These are phyloP conservation scores for Daphne laureola DNA, from an alignment of 441 rosid genomes.

Conservation along the genomic window DNA sequence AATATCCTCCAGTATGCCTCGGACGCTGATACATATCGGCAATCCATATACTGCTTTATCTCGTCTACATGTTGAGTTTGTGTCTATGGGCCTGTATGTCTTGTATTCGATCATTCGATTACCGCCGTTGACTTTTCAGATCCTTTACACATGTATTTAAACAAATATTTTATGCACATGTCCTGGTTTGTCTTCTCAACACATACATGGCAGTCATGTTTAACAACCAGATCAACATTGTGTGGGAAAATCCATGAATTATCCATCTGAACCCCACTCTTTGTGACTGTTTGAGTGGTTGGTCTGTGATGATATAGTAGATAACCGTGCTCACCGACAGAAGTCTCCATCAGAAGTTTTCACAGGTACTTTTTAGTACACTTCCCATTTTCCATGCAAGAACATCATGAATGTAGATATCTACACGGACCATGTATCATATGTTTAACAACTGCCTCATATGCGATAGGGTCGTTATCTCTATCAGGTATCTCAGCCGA, in stretches of 20 bases:
- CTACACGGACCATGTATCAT: constrained; percentile 20
- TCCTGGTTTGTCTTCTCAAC: not conserved
- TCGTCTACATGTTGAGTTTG: not conserved
- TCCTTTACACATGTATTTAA: not conserved
- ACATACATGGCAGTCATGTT: not conserved
- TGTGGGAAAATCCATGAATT: not conserved
- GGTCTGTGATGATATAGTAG: too few species aligned
- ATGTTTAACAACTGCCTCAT: not conserved
- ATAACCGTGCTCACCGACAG: too few species aligned
- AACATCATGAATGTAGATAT: accelerated
- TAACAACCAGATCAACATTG: not conserved
- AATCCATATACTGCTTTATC: not conserved
- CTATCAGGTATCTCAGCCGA: constrained; percentile 2
- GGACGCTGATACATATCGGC: not conserved
- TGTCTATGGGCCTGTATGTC: not conserved
- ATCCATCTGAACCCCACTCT: not conserved
- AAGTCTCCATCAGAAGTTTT: too few species aligned
- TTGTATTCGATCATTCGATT: not conserved
- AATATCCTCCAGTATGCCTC: not conserved
- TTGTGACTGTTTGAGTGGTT: not conserved
- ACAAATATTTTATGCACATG: not conserved
- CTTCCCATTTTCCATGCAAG: not conserved
- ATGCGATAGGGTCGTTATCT: not conserved
- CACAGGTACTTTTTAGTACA: not conserved
- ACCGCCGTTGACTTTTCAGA: too few species aligned